These are phyloP conservation scores for Yarrowia sp. DNA, from an alignment of 805 yeast species.

Conservation along the genomic window DNA sequence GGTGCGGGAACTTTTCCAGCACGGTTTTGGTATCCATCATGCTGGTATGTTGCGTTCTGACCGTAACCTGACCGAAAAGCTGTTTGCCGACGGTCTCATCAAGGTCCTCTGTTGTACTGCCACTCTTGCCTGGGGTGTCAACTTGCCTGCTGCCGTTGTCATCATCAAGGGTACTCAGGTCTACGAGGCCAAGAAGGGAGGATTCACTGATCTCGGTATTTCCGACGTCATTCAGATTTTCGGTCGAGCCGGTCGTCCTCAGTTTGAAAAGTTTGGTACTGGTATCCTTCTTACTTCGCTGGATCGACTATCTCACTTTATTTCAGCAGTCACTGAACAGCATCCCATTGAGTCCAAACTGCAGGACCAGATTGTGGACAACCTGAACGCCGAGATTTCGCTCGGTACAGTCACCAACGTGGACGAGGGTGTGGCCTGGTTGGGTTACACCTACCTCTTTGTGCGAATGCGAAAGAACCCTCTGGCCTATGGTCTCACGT, in stretches of 20 bases:
- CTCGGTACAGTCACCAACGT: conserved; percentile 92
- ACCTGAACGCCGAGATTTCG: conserved; percentile 93
- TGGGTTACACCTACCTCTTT: conserved; percentile 93
- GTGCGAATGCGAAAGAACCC: conserved; percentile 96
- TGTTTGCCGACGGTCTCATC: conserved; percentile 81
- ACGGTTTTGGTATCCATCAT: conserved; percentile 92
- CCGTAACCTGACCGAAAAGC: conserved; percentile 80
- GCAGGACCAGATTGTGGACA: conserved; percentile 76
- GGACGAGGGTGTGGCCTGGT: conserved; percentile 93
- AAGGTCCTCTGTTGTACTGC: conserved; percentile 94
- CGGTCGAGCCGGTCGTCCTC: conserved; percentile 99
- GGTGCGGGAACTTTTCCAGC: conserved; percentile 68
- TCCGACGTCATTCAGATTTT: conserved; percentile 96
- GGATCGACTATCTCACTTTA: conserved; percentile 80
- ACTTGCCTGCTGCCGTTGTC: conserved; percentile 96
- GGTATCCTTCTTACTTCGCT: conserved; percentile 84
- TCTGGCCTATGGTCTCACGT: conserved; percentile 82
- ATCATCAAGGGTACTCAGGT: conserved; percentile 95
- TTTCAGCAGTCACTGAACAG: conserved; percentile 86
- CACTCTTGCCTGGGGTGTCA: conserved; percentile 99
- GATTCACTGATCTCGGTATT: conserved; percentile 87
- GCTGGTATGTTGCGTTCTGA: conserved; percentile 95
- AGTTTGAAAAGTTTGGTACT: conserved; percentile 85
- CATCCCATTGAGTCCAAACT: conserved; percentile 92
- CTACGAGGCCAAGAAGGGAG: conserved; percentile 92